Base-by-base conservation (phyloP, 208 protist species). In the Wallacemonas collosoma region DNA sequence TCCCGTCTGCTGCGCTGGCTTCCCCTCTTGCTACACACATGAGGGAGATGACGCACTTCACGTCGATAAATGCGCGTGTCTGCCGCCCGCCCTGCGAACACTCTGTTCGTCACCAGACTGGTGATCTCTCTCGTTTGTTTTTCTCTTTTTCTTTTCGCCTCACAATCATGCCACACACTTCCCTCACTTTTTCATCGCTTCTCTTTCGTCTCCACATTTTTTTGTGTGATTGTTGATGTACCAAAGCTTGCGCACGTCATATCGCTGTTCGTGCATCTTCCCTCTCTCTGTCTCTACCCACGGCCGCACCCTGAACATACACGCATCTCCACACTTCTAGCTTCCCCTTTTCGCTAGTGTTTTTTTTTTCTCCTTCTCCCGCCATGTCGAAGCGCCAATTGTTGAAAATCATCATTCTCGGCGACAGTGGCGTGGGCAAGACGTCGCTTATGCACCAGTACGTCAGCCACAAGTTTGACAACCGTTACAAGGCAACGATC, bases 401-500 rank as follows among this genome's bases (percentile, higher is more conserved):
- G 26, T 68, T 98, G 41, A 98, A 98, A 84, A 88, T 98, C 50
- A 95, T 98, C 71, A 94, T 98, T 58, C 79, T 98, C 9, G 95
- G 95, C n/a, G 95, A 98, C 76, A 95, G 90, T 60, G 95, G 95
- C 17, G 92, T 96, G 7, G 95, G 95, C 35, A 98, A 98, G 77
- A 97, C 93, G 6, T 94, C 90, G 17, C 72, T 98, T 4, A 95
- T 98, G 92, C 81, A 96, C 76, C 95, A 94, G 64, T 98, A 93
- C 70, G 91, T 97, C 5, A 93, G 88, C 77, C 85, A 92, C 65
- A 94, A 88, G 65, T 98, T 97, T 73, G 89, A 96, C 72, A 97
- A 83, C 72, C 95, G 98, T 73, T 99, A 99, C 84, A 99, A 99
- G 89, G 98, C 99, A 15, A 99, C 99, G 54, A 99, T 99, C 79